Evolutionary conservation across 2,329 filamentous ascomycete genomes (phyloP).

Genomic region (Penicillium decumbens): DNA sequence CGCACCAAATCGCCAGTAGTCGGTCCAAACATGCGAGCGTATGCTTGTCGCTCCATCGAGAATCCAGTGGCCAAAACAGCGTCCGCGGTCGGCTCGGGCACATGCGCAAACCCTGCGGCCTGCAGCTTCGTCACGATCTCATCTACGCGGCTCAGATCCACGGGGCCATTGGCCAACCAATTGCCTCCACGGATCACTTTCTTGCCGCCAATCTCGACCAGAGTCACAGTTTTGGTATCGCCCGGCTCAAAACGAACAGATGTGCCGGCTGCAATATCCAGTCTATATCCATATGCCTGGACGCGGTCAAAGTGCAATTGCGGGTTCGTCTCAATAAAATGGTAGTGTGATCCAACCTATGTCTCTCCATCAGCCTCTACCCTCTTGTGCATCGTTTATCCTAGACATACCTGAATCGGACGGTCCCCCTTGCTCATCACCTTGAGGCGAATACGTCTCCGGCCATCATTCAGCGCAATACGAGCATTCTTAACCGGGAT

Average conservation of each 20-base stretch:
- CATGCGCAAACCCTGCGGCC: conserved; percentile 71
- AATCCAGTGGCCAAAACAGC: conserved; percentile 56
- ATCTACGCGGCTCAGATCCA: conserved; percentile 60
- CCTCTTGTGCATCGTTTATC: neutral
- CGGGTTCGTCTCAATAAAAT: conserved; percentile 93
- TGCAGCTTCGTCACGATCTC: conserved; percentile 65
- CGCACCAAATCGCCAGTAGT: conserved; percentile 82
- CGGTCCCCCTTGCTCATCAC: conserved; percentile 85
- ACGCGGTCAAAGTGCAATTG: conserved; percentile 81
- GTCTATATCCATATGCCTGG: conserved; percentile 73
- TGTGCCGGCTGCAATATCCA: conserved; percentile 88
- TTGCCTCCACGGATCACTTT: conserved; percentile 82
- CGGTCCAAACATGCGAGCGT: conserved; percentile 86
- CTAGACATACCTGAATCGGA: conserved; percentile 67
- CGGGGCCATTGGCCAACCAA: conserved; percentile 64
- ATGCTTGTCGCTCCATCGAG: conserved; percentile 71
- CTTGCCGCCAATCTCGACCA: conserved; percentile 82
- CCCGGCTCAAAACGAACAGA: conserved; percentile 92
- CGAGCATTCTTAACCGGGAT: conserved; percentile 63
- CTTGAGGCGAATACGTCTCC: conserved; percentile 66
- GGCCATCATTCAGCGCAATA: conserved; percentile 67
- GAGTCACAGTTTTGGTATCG: conserved; percentile 80
- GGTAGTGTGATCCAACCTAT: conserved; percentile 83
- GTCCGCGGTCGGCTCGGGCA: conserved; percentile 60
- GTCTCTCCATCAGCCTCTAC: neutral